Percentiles rank a stretch among this genome's conserved stretches.
phyloP scores from a whole-genome alignment of 768 basidiomycete species.

The Tulasnella sp. region DNA sequence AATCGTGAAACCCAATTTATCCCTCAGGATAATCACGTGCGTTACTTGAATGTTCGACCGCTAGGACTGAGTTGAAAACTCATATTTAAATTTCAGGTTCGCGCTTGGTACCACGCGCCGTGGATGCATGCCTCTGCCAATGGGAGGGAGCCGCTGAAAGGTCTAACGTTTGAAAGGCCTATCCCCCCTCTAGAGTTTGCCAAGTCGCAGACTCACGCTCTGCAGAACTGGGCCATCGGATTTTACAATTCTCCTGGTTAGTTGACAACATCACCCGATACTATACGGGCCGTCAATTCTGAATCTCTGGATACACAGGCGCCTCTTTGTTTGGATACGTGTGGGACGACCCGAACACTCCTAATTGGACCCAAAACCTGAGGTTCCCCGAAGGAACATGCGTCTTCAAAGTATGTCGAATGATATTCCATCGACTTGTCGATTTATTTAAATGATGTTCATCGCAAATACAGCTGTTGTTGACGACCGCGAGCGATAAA shows the following conservation, averaged over 20 bases:
- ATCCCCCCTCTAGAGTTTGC: not conserved
- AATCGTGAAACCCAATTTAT: not conserved
- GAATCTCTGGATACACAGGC: not conserved
- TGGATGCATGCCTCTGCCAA: slow-evolving; percentile 3
- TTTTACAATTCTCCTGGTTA: slow-evolving; percentile 2
- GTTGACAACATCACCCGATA: not conserved
- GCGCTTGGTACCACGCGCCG: not conserved
- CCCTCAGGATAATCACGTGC: not conserved
- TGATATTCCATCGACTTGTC: not conserved
- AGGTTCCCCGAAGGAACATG: slow-evolving; percentile 3
- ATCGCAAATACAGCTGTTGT: not conserved
- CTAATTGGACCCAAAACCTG: not conserved
- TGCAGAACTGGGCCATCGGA: slow-evolving; percentile 4
- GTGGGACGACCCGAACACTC: not conserved
- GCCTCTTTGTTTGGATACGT: not conserved
- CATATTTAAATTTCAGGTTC: not conserved
- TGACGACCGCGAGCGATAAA: not conserved
- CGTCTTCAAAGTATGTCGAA: slow-evolving; percentile 1
- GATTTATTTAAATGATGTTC: not conserved
- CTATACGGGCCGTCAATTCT: too few species aligned
- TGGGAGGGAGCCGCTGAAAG: not conserved
- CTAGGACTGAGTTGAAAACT: not conserved
- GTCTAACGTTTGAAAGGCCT: not conserved
- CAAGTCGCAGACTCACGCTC: not conserved
- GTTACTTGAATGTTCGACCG: not conserved